Percentiles rank a stretch among this genome's conserved stretches.
These are phyloP conservation scores for Rhizomucor pusillus DNA, from an alignment of 371 early-diverging fungal genomes.

Conservation along the genomic window DNA sequence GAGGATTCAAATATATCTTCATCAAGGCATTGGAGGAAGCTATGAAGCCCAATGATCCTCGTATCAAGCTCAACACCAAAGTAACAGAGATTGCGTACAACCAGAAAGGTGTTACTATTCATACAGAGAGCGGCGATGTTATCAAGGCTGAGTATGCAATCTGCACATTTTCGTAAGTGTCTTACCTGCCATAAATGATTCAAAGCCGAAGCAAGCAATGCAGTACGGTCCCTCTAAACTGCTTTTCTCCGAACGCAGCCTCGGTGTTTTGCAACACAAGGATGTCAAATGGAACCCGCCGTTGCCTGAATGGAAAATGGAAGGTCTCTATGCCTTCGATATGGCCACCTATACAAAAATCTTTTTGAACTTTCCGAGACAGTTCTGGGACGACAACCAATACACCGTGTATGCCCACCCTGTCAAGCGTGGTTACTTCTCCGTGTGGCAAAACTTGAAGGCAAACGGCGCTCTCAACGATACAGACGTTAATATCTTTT, in stretches of 20 bases:
- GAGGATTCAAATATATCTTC: conserved; percentile 45
- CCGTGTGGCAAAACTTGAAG: conserved; percentile 45
- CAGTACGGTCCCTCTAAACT: no score
- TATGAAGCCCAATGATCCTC: conserved; percentile 26
- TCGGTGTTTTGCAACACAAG: conserved; percentile 41
- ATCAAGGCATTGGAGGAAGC: conserved; percentile 28
- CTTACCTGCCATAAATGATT: no score
- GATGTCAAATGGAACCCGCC: conserved; percentile 40
- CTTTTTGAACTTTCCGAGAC: conserved; percentile 39
- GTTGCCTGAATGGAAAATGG: conserved; percentile 43
- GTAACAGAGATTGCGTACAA: conserved; percentile 34
- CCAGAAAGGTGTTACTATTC: conserved; percentile 28
- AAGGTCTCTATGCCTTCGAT: conserved; percentile 43
- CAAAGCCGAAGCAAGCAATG: background rate
- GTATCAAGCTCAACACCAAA: conserved; percentile 28
- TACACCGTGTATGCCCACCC: conserved; percentile 42
- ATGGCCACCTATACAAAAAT: conserved; percentile 54
- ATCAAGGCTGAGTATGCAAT: conserved; percentile 49
- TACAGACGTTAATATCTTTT: conserved; percentile 28
- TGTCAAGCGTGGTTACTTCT: conserved; percentile 34
- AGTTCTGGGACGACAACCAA: conserved; percentile 50
- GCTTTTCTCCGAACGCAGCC: no score
- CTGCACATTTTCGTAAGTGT: conserved; percentile 42
- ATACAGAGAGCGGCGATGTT: conserved; percentile 26
- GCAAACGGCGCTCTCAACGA: conserved; percentile 34